Evolutionary conservation across 1,284 basidiomycete species (phyloP), one percentile per base, ranked within the genome.

Genomic region (Ceratobasidium sp.): DNA sequence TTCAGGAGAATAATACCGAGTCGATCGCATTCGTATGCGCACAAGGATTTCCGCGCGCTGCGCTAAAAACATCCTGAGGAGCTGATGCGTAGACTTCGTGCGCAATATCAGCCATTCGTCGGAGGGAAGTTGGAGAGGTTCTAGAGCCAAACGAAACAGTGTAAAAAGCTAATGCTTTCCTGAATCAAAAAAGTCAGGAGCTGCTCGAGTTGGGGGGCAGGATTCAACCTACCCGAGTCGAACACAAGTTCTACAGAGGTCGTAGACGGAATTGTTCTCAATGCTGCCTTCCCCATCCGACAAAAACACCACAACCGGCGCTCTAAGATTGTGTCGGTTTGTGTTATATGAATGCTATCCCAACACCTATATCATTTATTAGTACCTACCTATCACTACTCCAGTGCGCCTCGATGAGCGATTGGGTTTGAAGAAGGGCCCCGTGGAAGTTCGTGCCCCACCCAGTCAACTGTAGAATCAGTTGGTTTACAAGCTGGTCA

Each of bases 221-320:
- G n/a, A n/a, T n/a, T n/a, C n/a, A n/a, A 79, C 26, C 44, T 59
- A 40, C 78, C 76, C 50, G 28, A 77, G 52, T 33, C 52, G 61
- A 33, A 89, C 81, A 1, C 89, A 86, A 1, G 84, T 79, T 7
- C 86, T 85, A 79, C 88, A 88, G 1, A 91, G 67, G 77, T 86
- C 85, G 33, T 88, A 87, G 75, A 90, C 83, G 0, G 83, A 82
- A 0, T 81, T 38, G 71, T 91, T 88, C 0, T 76, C 74, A n/a
- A 88, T 84, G 2, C 54, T 52, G 74, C 87, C 87, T 82, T 90
- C 86, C 0, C 90, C 90, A 78, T 91, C 90, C 0, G 90, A 91
- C 13, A 91, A 84, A 82, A 91, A 91, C 33, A 92, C 87, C 17
- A 91, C 83, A 15, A 91, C 87, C 0, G 91, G 91, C 77, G n/a